Evolutionary conservation across 352 stramenopile species (phyloP), one percentile per base, ranked within the genome.

Genomic region (Albugo candida): DNA sequence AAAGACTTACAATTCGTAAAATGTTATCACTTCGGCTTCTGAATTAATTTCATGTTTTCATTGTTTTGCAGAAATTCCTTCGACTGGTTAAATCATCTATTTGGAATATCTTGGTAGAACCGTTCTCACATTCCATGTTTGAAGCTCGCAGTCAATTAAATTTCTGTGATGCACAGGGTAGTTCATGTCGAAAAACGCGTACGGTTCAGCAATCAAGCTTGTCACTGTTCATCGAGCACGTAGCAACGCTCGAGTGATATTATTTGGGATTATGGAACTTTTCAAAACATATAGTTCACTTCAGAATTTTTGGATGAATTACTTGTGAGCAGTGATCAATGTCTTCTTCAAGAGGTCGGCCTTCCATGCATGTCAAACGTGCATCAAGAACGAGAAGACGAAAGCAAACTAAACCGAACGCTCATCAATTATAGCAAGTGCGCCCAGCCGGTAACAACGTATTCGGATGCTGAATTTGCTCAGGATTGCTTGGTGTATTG

Each of bases 401-500:
- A 84, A 31, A 68, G 70, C 27, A 51, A 56, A 35, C 80, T 81
- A 1, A 82, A 91, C 51, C 81, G 85, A 49, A 87, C 95, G 63
- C 71, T 96, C 38, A 85, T 88, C 51, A 71, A 93, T 51, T 72
- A 81, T 16, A 63, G 87, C 47, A 67, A 80, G 41, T 64, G 65
- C 6, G 83, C 95, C 57, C 67, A 93, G 53, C 82, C 86, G 11
- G 71, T 84, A 36, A 94, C 83, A 43, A 64, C 95, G 14, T 95
- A 93, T 60, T 81, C 82, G 16, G 83, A 96, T 47, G 78, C 80
- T 20, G 78, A 92, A 49, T 62, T 91, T 31, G 79, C 81, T 36
- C 81, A 76, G 36, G 72, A 93, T 56, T 92, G 80, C 48, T 73
- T 95, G 31, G 85, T 95, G 41, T 96, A 96, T 61, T 83, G 87